Percentiles rank a stretch among this genome's conserved stretches.
Conservation (phyloP, 148 eudicot species). For the Spergularia marina region DNA sequence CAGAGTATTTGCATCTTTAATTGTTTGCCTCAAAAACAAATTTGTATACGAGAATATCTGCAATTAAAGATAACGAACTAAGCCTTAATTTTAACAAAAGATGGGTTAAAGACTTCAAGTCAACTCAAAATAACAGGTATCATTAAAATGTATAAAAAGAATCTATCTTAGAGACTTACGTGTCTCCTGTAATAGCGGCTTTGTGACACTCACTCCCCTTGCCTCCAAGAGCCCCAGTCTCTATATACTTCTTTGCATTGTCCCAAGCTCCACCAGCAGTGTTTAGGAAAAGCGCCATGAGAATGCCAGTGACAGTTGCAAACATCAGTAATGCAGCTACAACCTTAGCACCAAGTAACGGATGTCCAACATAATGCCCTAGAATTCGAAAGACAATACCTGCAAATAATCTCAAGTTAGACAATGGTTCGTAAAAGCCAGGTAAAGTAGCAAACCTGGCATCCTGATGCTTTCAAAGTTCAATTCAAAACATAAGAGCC, state of each 20-base stretch:
- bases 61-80: too few species aligned
- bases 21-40: too few species aligned
- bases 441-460: background rate
- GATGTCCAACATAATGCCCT: conserved; percentile 87
- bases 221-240: conserved; percentile 98
- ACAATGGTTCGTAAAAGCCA: background rate
- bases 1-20: too few species aligned
- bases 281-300: conserved; percentile 98
- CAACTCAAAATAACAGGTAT: background rate
- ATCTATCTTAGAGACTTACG: conserved; percentile 58
- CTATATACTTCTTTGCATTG: conserved; percentile 97
- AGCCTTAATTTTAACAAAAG: too few species aligned
- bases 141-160: background rate
- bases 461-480: background rate
- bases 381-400: conserved; percentile 76
- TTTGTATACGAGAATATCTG: too few species aligned
- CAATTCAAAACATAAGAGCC: background rate
- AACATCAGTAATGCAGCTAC: conserved; percentile 96
- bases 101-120: too few species aligned
- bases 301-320: conserved; percentile 96
- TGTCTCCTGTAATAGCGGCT: conserved; percentile 97
- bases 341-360: conserved; percentile 96
- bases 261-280: conserved; percentile 99
- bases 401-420: conserved; percentile 26
- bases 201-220: conserved; percentile 97